A percentile compares a stretch with the other conserved stretches of the same genome.
Conservation (phyloP, 495 filamentous ascomycete species). For the Penicillium herquei region DNA sequence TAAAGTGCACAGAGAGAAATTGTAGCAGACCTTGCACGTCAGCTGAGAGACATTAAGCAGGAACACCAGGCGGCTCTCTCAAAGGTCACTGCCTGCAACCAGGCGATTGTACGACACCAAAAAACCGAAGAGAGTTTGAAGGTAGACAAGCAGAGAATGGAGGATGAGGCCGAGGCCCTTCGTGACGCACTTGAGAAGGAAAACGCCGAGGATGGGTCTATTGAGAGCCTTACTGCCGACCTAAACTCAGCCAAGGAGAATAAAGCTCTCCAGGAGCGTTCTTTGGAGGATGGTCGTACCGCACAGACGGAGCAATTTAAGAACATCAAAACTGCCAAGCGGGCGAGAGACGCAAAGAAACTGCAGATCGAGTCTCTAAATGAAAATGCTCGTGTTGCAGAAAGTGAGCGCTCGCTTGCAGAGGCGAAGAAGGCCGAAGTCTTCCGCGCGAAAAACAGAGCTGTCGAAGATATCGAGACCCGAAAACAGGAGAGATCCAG, state of each 20-base stretch:
- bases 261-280: conserved; percentile 39
- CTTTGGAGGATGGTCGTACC: conserved; percentile 52
- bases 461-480: conserved; percentile 50
- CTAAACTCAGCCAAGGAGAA: conserved; percentile 54
- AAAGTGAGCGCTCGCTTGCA: conserved; percentile 53
- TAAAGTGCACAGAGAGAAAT: conserved; percentile 44
- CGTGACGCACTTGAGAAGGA: conserved; percentile 59
- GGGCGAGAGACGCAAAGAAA: conserved; percentile 40
- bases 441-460: conserved; percentile 65
- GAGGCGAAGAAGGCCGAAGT: conserved; percentile 47
- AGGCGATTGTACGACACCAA: conserved; percentile 42
- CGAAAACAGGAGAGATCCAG: conserved; percentile 45
- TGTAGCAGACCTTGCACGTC: conserved; percentile 39
- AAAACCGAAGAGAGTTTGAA: conserved; percentile 48
- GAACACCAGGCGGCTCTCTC: conserved; percentile 29
- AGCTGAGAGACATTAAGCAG: conserved; percentile 38
- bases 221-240: conserved; percentile 56
- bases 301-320: conserved; percentile 51
- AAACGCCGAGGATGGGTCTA: conserved; percentile 56
- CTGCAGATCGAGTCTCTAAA: conserved; percentile 37
- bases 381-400: conserved; percentile 52
- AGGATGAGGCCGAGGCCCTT: conserved; percentile 57
- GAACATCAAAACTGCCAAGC: conserved; percentile 37
- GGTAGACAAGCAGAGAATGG: conserved; percentile 54
- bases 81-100: conserved; percentile 33